phyloP scores from a whole-genome alignment of 2,329 filamentous ascomycete species.

The Fusarium sulawesiense region DNA sequence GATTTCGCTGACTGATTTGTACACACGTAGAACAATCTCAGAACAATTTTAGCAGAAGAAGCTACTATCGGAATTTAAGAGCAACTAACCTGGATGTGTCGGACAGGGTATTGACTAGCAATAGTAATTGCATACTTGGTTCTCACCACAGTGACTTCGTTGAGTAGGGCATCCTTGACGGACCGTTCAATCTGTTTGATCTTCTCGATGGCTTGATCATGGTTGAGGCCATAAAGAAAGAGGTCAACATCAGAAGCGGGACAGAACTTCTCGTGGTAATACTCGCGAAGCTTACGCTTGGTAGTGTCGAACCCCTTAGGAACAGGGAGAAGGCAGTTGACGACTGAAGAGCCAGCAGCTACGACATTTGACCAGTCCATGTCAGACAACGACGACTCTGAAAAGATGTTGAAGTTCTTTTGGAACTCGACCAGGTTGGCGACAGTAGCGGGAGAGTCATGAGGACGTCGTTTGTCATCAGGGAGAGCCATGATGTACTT shows the following conservation, averaged over 20 bases:
- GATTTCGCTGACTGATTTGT: slow-evolving; percentile 86
- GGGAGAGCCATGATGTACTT: slow-evolving; percentile 77
- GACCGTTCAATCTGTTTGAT: slow-evolving; percentile 82
- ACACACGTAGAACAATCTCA: slow-evolving; percentile 84
- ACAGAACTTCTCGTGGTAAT: slow-evolving; percentile 84
- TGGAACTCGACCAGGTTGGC: slow-evolving; percentile 75
- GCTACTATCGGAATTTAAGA: background rate
- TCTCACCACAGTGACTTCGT: slow-evolving; percentile 85
- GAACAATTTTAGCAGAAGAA: slow-evolving; percentile 9
- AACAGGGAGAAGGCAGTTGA: slow-evolving; percentile 80
- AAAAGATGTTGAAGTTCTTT: slow-evolving; percentile 84
- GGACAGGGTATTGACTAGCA: slow-evolving; percentile 82
- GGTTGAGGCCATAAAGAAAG: slow-evolving; percentile 83
- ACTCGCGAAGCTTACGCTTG: slow-evolving; percentile 73
- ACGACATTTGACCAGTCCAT: slow-evolving; percentile 87
- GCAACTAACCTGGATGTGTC: slow-evolving; percentile 73
- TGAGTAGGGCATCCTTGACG: slow-evolving; percentile 81
- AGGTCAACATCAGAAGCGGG: slow-evolving; percentile 89
- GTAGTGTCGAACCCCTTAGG: slow-evolving; percentile 70
- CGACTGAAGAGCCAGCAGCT: slow-evolving; percentile 82
- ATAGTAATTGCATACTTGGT: slow-evolving; percentile 92
- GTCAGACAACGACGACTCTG: slow-evolving; percentile 79
- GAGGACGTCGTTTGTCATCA: slow-evolving; percentile 68
- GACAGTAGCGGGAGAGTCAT: slow-evolving; percentile 76
- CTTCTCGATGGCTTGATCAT: slow-evolving; percentile 83